Evolutionary conservation across 2,329 filamentous ascomycete genomes (phyloP), one percentile per base, ranked within the genome.

Genomic region (Aspergillus pseudoviridinutans): DNA sequence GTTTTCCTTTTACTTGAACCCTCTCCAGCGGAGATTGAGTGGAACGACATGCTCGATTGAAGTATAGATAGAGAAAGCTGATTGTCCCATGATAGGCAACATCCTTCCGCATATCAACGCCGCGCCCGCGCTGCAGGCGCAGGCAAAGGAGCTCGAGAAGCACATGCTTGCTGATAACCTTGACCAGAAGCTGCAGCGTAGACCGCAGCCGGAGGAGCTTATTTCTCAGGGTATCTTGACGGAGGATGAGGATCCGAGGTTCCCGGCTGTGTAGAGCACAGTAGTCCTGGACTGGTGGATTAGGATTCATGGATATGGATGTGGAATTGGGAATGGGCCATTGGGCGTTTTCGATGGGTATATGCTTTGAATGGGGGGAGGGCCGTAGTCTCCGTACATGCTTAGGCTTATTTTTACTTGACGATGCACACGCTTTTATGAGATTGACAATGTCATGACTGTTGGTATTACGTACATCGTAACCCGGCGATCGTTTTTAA

Each of bases 121-220:
- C 20, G 91, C 92, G 0, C 92, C 92, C 0, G 84, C 88, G 2
- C 80, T 97, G 54, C 87, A 88, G 70, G 91, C 88, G 56, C 86
- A 91, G 61, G 91, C 94, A 74, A 88, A 84, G 69, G 90, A 96
- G 79, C 86, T 97, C 46, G 86, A 92, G 75, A 91, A 87, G 72
- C 88, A 91, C 74, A 96, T 97, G 92, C 85, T 89, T 14, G 89
- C 87, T 58, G 90, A 96, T 74, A 88, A 83, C 55, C 82, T 97
- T 61, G 94, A 96, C 74, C 91, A 95, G 69, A 92, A 92, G 74
- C 86, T 97, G 61, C 84, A 88, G 68, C 83, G 88, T 66, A 84
- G 92, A 22, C 92, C 92, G 1, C 81, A 84, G 38, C 88, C 90
- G 10, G 90, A 92, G 64, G 82, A 88, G 52, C 79, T 96, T 61